Percentiles rank a stretch among this genome's conserved stretches.
Evolutionary conservation across 768 basidiomycete genomes (phyloP).

Genomic region (Kockovaella imperatae): DNA sequence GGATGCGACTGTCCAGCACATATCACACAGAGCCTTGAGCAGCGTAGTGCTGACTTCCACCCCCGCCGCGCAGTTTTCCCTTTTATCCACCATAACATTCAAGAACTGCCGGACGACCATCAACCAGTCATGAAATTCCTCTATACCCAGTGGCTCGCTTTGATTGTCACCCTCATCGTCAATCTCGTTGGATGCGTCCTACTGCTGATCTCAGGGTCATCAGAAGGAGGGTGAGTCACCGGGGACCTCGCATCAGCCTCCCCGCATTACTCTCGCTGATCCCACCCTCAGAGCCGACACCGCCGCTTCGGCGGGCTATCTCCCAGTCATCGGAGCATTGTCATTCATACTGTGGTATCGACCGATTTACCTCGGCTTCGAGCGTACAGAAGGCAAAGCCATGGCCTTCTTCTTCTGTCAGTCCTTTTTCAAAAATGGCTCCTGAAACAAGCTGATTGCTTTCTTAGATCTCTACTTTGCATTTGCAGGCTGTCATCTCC

Average conservation of each 20-base stretch:
- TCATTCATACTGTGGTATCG: slow-evolving; percentile 96
- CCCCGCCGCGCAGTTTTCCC: slow-evolving; percentile 63
- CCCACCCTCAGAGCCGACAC: slow-evolving; percentile 38
- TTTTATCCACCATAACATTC: slow-evolving; percentile 85
- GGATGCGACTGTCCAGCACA: not conserved
- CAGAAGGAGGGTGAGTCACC: slow-evolving; percentile 49
- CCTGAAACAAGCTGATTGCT: not conserved
- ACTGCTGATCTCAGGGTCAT: slow-evolving; percentile 67
- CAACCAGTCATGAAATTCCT: slow-evolving; percentile 75
- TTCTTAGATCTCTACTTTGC: slow-evolving; percentile 84
- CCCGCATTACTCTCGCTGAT: no score
- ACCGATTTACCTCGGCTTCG: slow-evolving; percentile 94
- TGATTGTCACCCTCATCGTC: slow-evolving; percentile 68
- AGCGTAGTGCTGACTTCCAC: not conserved
- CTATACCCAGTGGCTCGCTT: slow-evolving; percentile 90
- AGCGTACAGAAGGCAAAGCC: slow-evolving; percentile 60
- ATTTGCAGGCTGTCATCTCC: slow-evolving; percentile 89
- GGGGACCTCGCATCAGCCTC: no score
- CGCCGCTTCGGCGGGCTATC: slow-evolving; percentile 49
- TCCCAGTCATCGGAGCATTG: slow-evolving; percentile 64
- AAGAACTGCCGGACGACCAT: slow-evolving; percentile 53
- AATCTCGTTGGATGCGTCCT: slow-evolving; percentile 88
- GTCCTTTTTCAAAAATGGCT: not conserved
- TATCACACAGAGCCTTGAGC: not conserved
- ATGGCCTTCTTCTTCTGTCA: slow-evolving; percentile 45